A percentile compares a stretch with the other conserved stretches of the same genome.
These are phyloP conservation scores for Zymoseptoria pseudotritici DNA, from an alignment of 2,329 filamentous ascomycete genomes.

Conservation along the genomic window DNA sequence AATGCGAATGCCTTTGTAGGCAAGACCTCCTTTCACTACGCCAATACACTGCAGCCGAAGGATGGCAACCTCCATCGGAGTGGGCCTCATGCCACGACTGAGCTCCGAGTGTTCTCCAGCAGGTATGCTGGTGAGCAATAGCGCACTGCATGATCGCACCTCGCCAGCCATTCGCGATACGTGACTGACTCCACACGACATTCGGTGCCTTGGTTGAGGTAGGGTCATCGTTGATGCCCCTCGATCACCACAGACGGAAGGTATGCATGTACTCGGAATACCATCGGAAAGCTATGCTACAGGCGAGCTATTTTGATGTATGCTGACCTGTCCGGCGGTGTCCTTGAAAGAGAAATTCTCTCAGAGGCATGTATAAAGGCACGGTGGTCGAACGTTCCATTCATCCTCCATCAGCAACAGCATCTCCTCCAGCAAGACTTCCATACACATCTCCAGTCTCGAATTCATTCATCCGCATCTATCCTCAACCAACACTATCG, in stretches of 20 bases:
- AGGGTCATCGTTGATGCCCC: neutral
- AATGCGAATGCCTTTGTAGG: neutral
- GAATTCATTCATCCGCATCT: conserved; percentile 5
- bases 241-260: neutral
- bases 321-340: neutral
- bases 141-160: neutral
- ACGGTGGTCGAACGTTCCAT: neutral
- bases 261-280: neutral
- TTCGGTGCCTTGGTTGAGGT: neutral
- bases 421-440: conserved; percentile 5
- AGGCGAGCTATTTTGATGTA: neutral
- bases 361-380: conserved; percentile 4
- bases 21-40: neutral
- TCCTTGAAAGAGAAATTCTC: neutral
- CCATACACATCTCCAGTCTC: conserved; percentile 2
- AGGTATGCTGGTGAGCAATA: neutral
- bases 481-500: conserved; percentile 7
- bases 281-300: neutral
- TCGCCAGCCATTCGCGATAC: neutral
- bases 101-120: neutral
- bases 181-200: neutral
- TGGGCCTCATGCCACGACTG: neutral
- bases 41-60: neutral
- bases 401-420: conserved; percentile 7
- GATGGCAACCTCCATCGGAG: neutral